Evolutionary conservation across 1,139 yeast genomes (phyloP), one percentile per base, ranked within the genome.

Genomic region (Schizosaccharomyces versatilis): DNA sequence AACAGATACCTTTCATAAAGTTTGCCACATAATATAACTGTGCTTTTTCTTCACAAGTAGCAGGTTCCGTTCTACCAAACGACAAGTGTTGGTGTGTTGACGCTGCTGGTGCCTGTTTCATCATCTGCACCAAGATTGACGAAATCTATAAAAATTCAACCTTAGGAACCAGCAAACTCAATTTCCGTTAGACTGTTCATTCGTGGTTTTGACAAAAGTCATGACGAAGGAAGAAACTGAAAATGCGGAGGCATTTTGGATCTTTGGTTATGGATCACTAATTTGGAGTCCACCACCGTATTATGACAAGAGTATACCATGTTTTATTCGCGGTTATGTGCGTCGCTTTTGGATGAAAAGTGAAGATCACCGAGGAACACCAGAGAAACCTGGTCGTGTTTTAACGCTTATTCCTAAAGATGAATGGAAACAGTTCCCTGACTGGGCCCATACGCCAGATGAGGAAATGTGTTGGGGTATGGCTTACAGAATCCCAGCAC

Each of bases 261-360:
- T 88, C 15, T 80, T 86, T 36, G 96, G 96, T 2, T 88, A 88
- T 64, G 97, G 97, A 1, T 83, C 95, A 0, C 71, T 88, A 55
- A 79, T 88, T 36, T 88, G 82, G 73, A 88, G 86, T 64, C 96
- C 95, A 0, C 96, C 96, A 0, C 90, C 94, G 24, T 77, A 78
- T 57, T 73, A 75, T 17, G 74, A 73, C 52, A 73, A 75, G 59
- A 70, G 78, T 47, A 78, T 83, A 7, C 79, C 84, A 0, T 96
- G 96, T 0, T 76, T 79, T 58, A 72, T 88, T 38, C 72, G 73
- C 56, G 95, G 95, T 1, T 85, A 72, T 61, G 76, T 81, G 1
- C 72, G 97, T 32, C 69, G 95, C 55, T 88, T 88, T 65, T 88
- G 96, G 96, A 95, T 86, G 67, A 77, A 52, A 17, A 48, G 54